phyloP scores from a whole-genome alignment of 306 rosid genomes.

The Rubus idaeus region DNA sequence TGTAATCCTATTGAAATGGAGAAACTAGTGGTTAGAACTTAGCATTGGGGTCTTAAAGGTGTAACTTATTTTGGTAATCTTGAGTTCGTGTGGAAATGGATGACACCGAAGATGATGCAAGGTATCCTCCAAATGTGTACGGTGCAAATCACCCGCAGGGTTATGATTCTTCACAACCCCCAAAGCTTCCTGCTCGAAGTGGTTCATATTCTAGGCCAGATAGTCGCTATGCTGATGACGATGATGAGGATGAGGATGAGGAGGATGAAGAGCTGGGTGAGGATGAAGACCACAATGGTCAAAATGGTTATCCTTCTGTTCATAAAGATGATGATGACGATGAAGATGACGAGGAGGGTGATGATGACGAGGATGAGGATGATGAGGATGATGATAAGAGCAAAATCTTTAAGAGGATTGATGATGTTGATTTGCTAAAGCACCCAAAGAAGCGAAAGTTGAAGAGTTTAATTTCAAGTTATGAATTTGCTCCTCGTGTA shows the following conservation, averaged over 20 bases:
- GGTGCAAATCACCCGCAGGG: slow-evolving; percentile 48
- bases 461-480: slow-evolving; percentile 71
- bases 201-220: slow-evolving; percentile 43
- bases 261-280: slow-evolving; percentile 46
- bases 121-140: slow-evolving; percentile 47
- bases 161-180: slow-evolving; percentile 42
- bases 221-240: slow-evolving; percentile 39
- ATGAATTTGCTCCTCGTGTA: slow-evolving; percentile 70
- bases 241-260: slow-evolving; percentile 50
- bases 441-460: slow-evolving; percentile 73
- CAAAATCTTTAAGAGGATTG: slow-evolving; percentile 31
- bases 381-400: slow-evolving; percentile 43
- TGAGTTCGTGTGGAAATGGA: slow-evolving; percentile 52
- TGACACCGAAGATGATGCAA: slow-evolving; percentile 63
- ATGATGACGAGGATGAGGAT: slow-evolving; percentile 37
- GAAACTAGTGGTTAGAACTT: slow-evolving; percentile 12
- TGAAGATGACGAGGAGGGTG: slow-evolving; percentile 26
- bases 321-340: slow-evolving; percentile 24
- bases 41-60: not conserved
- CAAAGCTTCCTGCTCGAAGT: slow-evolving; percentile 38
- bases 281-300: slow-evolving; percentile 50
- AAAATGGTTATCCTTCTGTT: slow-evolving; percentile 34
- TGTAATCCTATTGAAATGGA: not conserved
- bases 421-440: slow-evolving; percentile 47
- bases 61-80: slow-evolving; percentile 11